Evolutionary conservation across 2,329 filamentous ascomycete genomes (phyloP), one percentile per base, ranked within the genome.

Genomic region (Amylocarpus encephaloides): DNA sequence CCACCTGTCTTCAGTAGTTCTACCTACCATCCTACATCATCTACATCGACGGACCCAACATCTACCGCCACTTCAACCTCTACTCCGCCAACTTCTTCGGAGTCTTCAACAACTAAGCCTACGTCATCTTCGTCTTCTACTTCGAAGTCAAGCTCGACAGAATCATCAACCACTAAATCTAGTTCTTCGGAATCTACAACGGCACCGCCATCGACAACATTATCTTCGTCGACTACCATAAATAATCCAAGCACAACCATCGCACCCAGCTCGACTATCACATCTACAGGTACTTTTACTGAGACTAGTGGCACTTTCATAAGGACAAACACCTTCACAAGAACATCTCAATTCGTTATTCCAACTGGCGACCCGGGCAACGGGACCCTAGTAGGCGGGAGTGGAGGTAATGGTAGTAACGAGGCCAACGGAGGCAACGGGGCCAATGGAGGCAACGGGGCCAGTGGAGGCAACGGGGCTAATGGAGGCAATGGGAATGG

Each of bases 111-210:
- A 16, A 16, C 34, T 13, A 13, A 13, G 34, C 12, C 12, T 16
- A 13, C 34, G 11, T 13, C 34, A 3, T 13, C 34, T 13, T 10
- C 34, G 34, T 13, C 12, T 16, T 36, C 34, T 13, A 36, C 34
- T 13, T 36, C 34, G 12, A 16, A 36, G 34, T 43, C 55, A 10
- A 19, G 43, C 5, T 53, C 56, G 11, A 48, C 59, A 22, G 51
- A 47, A 4, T 49, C 49, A 6, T 38, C 54, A 3, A 30, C 49
- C 12, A 40, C 36, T 42, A 49, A 54, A 6, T 42, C 49, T 11
- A 42, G 46, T 36, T 49, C 46, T 32, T 2, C 39, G 29, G 18
- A 18, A 41, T 30, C 22, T 32, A 35, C 6, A 30, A 39, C 42
- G 49, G 16, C 43, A 16, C 15, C 19, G 10, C 41, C 46, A 51